Evolutionary conservation across 768 basidiomycete genomes (phyloP), one percentile per base, ranked within the genome.

Genomic region (Phlegmacium glaucopus): DNA sequence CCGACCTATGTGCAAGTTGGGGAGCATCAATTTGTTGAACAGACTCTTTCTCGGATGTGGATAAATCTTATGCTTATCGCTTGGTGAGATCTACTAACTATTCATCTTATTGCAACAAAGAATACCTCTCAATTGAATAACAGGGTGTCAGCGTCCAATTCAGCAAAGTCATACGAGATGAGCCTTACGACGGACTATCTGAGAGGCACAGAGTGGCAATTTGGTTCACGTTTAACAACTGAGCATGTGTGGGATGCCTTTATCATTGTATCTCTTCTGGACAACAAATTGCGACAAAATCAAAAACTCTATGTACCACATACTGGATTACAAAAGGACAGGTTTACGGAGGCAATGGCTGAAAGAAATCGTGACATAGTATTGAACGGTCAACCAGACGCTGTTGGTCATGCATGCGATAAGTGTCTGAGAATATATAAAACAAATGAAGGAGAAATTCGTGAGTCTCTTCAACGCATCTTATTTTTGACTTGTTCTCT

Each of bases 231-330:
- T 29, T 50, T 63, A 2, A 50, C 56, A 0, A 55, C 56, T 1
- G 56, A 64, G 8, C 61, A 69, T 36, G 57, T 69, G 12, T 69
- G 64, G 60, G 60, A 64, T 51, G 59, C 53, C 1, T 69, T 66
- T 39, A 41, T 64, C 12, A 53, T 61, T 7, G 12, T 55, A 8
- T 49, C 61, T 1, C 55, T 67, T 3, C 58, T 69, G 6, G 52
- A 66, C 6, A 58, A 66, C 41, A 38, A 50, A 26, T 4, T 50
- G 1, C 44, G 38, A 1, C 51, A 45, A 1, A 36, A 42, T 7
- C 28, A 25, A 9, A 15, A 42, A 8, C 55, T 69, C 0, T 25
- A 40, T 9, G 58, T 64, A 1, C 60, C 59, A 1, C 61, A 68
- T 47, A 47, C 47, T 8, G 62, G 66, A 8, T 17, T 45, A 4